Evolutionary conservation across 2,329 filamentous ascomycete species (phyloP).

Genomic region (Rugonectria rugulosa): DNA sequence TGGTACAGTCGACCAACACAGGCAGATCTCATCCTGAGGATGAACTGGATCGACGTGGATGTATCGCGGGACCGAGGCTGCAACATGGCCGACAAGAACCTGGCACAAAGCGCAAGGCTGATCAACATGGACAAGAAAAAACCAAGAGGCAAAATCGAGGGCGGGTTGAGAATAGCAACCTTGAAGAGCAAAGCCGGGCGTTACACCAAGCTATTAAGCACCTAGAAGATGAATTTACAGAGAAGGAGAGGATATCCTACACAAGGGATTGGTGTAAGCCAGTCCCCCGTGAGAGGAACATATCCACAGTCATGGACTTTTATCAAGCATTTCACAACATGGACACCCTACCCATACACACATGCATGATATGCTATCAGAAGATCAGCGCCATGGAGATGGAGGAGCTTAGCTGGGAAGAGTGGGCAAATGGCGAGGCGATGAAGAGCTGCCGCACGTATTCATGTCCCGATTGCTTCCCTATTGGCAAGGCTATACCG

Average conservation of each 20-base stretch:
- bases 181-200: background rate
- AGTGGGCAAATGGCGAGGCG: background rate
- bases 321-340: constrained; percentile 3
- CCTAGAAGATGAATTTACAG: background rate
- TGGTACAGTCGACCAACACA: background rate
- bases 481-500: background rate
- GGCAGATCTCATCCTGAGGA: background rate
- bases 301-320: background rate
- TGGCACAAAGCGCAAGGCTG: background rate
- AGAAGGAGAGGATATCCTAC: constrained; percentile 4
- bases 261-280: background rate
- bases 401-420: background rate
- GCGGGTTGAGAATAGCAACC: background rate
- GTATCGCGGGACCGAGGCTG: background rate
- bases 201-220: too few species aligned
- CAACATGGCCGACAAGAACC: background rate
- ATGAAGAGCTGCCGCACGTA: background rate
- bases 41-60: background rate
- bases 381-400: background rate
- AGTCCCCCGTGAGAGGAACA: background rate
- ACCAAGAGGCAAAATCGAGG: constrained; percentile 2
- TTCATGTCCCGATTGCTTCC: background rate
- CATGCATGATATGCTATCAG: constrained; percentile 1
- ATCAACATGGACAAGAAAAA: constrained; percentile 4
- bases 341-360: background rate